Base-by-base conservation (phyloP, 345 rosid species). In the Luvunga scandens region DNA sequence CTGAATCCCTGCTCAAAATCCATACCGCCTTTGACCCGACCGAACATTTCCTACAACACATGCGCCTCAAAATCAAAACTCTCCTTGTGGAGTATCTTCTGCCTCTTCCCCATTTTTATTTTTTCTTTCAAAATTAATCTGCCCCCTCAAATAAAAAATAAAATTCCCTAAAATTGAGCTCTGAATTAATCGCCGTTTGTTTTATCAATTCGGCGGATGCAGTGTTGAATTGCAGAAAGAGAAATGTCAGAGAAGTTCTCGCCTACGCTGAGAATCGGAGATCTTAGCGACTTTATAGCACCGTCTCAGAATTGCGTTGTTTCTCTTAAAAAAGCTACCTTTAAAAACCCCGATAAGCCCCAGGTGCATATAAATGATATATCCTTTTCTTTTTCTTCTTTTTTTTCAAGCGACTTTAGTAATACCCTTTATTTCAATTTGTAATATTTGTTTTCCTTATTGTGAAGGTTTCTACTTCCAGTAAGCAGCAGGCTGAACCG, bases 211-310 rank as follows among this genome's bases (percentile, higher is more conserved):
- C 34, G 34, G 30, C 30, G 9, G 34, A 56, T 27, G n/a, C 57
- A 19, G 73, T 53, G 34, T 69, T 28, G 27, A 42, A 61, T 61
- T 39, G 36, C 22, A 62, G 77, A 0, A 27, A 75, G 21, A 79
- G 84, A 28, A 72, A 94, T 94, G 99, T 90, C 97, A 80, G 94
- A 91, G 76, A 96, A 87, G 83, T 92, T 95, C 80, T 94, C 98
- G 45, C 92, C 99, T 77, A 81, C 95, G 38, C 85, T 95, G 62
- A 86, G 99, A 70, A 82, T 91, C 24, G 98, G 97, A 78, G 99
- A 96, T 90, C 98, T 96, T 80, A 96, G 83, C 81, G 99, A 96
- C 80, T 96, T 91, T 87, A 96, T 94, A 4, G 97, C 94, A 25
- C 98, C 95, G 21, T 92, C 98, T 64, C 99, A 94, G 81, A 93